Base-by-base conservation (phyloP, 192 early-diverging fungal genomes). In the Globomyces pollinis-pini region DNA sequence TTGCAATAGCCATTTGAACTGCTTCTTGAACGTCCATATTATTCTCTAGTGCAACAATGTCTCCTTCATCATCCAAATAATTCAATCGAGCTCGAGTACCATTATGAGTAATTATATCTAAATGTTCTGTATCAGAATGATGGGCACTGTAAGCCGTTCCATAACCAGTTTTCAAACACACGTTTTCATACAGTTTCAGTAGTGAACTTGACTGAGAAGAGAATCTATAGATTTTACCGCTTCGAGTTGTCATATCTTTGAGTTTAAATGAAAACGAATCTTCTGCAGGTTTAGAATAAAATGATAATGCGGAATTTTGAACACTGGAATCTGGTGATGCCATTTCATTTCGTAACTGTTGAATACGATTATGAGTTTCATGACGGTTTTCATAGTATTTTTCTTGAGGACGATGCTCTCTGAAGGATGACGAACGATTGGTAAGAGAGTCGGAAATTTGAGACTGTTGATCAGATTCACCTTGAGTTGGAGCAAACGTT, bases 41-140 rank as follows among this genome's bases (percentile, higher is more conserved):
- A 31, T 80, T 77, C 24, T 85, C 80, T 61, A 99, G 77, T 59
- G 83, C 72, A 23, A 99, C 89, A 57, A 84, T 76, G 65, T 99
- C 96, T 36, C 87, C 84, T 57, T 99, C 96, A 60, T 99, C 96
- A 66, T 99, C 96, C 49, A 91, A 59, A 65, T 97, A 99, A 33
- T 38, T 62, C 32, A 79, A 20, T 21, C 11, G 29, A 8, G 44
- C 31, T 33, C 41, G 6, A 53, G 38, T 20, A 9, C 34, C 45
- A 24, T 9, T 18, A 13, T 21, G 45, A 44, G 41, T 45, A 42
- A 30, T 11, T 23, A 61, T 31, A 2, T 31, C 28, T n/a, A 57
- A 5, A 20, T 47, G 11, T 6, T 47, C 20, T 20, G 41, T 26
- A 12, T 41, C 29, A 8, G 29, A 28, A 24, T 59, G 20, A 23